Conservation (phyloP, 192 early-diverging fungal genomes). For the Mycoemilia scoparia region DNA sequence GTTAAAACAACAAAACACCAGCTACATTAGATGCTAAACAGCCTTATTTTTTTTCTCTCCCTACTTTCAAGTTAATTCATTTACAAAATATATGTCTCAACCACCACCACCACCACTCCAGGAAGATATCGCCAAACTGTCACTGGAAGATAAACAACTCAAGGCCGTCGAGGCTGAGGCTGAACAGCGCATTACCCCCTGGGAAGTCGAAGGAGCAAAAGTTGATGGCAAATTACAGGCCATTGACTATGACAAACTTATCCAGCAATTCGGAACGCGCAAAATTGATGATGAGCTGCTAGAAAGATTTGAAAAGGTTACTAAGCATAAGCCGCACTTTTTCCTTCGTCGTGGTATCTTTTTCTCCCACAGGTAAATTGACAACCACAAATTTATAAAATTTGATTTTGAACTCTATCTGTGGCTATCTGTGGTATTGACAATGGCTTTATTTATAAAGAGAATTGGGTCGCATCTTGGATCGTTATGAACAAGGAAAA, state of each 20-base stretch:
- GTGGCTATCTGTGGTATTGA: conserved; percentile 3
- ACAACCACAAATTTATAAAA: too few species aligned
- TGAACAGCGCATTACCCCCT: conserved; percentile 54
- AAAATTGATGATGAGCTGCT: conserved; percentile 57
- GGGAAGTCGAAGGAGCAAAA: conserved; percentile 81
- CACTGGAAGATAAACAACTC: too few species aligned
- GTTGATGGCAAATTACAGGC: conserved; percentile 68
- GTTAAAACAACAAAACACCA: too few species aligned
- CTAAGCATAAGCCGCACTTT: conserved; percentile 63
- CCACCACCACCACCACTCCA: too few species aligned
- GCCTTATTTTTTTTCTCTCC: too few species aligned
- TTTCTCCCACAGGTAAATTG: conserved; percentile 92
- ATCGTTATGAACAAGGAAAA: conserved; percentile 85
- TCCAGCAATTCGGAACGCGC: conserved; percentile 74
- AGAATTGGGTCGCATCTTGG: conserved; percentile 69
- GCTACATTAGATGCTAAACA: too few species aligned
- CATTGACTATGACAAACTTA: conserved; percentile 86
- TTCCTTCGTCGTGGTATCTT: conserved; percentile 79
- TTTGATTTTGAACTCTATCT: not conserved
- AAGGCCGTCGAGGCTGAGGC: too few species aligned
- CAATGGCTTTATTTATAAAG: too few species aligned
- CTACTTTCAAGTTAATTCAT: too few species aligned
- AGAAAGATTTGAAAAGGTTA: conserved; percentile 64
- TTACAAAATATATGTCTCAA: too few species aligned
- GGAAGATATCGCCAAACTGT: too few species aligned